Conservation (phyloP, 2,329 filamentous ascomycete species). For the Alternaria atra region DNA sequence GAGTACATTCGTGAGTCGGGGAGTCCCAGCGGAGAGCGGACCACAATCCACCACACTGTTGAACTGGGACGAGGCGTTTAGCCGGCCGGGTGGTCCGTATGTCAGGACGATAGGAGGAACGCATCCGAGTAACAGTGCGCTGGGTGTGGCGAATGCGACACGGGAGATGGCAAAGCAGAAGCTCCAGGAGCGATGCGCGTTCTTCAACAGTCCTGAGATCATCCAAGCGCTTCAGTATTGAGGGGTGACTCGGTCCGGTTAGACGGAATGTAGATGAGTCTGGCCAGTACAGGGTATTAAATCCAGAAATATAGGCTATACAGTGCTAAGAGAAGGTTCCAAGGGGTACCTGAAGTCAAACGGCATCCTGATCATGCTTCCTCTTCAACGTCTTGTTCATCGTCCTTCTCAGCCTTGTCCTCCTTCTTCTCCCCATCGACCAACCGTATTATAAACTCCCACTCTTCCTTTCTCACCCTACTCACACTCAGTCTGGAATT, state of each 20-base stretch:
- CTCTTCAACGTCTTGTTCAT: not conserved
- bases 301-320: not conserved
- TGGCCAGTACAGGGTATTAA: not conserved
- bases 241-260: not conserved
- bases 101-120: conserved; percentile 54
- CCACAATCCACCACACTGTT: conserved; percentile 17
- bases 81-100: conserved; percentile 25
- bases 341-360: not conserved
- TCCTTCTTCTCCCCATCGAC: conserved; percentile 43
- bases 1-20: conserved; percentile 57
- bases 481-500: conserved; percentile 84
- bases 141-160: conserved; percentile 48
- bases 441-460: conserved; percentile 68
- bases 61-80: conserved; percentile 54
- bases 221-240: conserved; percentile 52
- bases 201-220: conserved; percentile 57
- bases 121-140: conserved; percentile 54
- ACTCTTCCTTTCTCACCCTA: conserved; percentile 70
- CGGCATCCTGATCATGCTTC: not conserved
- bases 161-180: conserved; percentile 49
- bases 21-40: conserved; percentile 34
- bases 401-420: conserved; percentile 2
- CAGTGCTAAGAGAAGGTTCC: not conserved
- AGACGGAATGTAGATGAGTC: not conserved
- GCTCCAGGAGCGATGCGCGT: conserved; percentile 58